phyloP scores from a whole-genome alignment of 352 stramenopile species.

The Globisporangium okanoganense region DNA sequence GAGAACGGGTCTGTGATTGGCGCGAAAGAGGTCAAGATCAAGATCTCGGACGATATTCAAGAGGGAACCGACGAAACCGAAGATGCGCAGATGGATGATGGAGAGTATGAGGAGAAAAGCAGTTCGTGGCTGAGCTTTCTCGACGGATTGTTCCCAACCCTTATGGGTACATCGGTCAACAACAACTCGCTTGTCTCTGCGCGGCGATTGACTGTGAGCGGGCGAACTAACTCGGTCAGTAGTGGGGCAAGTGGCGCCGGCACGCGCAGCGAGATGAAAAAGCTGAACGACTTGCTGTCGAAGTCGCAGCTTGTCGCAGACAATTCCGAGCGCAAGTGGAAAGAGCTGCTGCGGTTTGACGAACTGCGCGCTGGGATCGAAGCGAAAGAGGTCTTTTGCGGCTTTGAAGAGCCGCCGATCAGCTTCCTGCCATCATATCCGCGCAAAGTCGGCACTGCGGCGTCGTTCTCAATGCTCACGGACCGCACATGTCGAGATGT shows the following conservation, averaged over 20 bases:
- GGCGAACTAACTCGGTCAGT: not conserved
- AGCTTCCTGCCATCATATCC: slow-evolving; percentile 73
- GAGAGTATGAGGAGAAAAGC: slow-evolving; percentile 12
- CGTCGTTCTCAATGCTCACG: slow-evolving; percentile 62
- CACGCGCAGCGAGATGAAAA: slow-evolving; percentile 41
- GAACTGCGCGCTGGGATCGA: slow-evolving; percentile 67
- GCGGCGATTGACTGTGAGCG: slow-evolving; percentile 12
- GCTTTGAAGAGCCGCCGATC: slow-evolving; percentile 79
- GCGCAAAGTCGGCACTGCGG: slow-evolving; percentile 47
- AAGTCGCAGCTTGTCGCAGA: slow-evolving; percentile 64
- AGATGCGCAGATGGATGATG: not conserved
- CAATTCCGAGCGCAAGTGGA: slow-evolving; percentile 61
- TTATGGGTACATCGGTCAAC: not conserved
- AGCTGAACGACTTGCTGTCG: slow-evolving; percentile 52
- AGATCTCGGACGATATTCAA: slow-evolving; percentile 5
- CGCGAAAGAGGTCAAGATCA: slow-evolving; percentile 10
- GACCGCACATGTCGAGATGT: slow-evolving; percentile 55
- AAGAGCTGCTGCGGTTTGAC: slow-evolving; percentile 70
- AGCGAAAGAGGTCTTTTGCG: slow-evolving; percentile 81
- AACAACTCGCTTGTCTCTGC: not conserved
- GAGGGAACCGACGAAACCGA: not conserved
- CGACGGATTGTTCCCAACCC: slow-evolving; percentile 36
- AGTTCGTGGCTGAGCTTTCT: slow-evolving; percentile 47
- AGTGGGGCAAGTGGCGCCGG: slow-evolving; percentile 3
- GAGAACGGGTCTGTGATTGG: slow-evolving; percentile 5